Percentiles rank a stretch among this genome's conserved stretches.
phyloP scores from a whole-genome alignment of 306 rosid genomes.

The Pueraria montana region DNA sequence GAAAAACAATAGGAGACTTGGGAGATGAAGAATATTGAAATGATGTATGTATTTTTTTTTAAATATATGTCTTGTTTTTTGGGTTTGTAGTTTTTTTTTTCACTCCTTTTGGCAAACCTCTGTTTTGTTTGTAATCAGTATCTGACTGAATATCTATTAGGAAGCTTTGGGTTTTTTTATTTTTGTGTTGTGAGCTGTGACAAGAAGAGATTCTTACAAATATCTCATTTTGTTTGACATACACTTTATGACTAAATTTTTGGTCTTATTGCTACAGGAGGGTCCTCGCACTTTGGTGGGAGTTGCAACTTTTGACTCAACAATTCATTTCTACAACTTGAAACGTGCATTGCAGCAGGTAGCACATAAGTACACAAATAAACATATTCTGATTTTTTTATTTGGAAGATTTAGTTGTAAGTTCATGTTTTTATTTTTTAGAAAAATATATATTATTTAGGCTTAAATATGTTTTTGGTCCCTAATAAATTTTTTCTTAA shows the following conservation, averaged over 20 bases:
- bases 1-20: slow-evolving; percentile 22
- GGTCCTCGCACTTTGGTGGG: slow-evolving; percentile 93
- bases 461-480: no score
- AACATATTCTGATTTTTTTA: background rate
- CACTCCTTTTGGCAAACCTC: slow-evolving; percentile 3
- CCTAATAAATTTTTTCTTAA: no score
- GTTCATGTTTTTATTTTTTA: slow-evolving; percentile 20
- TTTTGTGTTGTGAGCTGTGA: background rate
- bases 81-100: slow-evolving; percentile 27
- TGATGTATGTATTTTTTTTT: background rate
- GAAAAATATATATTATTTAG: slow-evolving; percentile 11
- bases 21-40: slow-evolving; percentile 18
- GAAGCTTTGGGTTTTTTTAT: background rate
- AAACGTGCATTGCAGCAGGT: slow-evolving; percentile 98
- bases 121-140: slow-evolving; percentile 14
- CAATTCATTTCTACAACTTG: slow-evolving; percentile 94
- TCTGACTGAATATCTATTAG: slow-evolving; percentile 10
- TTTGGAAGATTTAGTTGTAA: background rate
- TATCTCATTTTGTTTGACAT: slow-evolving; percentile 23
- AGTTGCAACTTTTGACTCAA: slow-evolving; percentile 93
- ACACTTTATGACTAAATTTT: slow-evolving; percentile 15
- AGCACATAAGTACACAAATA: slow-evolving; percentile 23
- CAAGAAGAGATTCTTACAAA: background rate
- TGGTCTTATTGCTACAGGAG: slow-evolving; percentile 68
- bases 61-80: background rate